Evolutionary conservation across 352 stramenopile genomes (phyloP), one percentile per base, ranked within the genome.

Genomic region (Pythium coloratum): DNA sequence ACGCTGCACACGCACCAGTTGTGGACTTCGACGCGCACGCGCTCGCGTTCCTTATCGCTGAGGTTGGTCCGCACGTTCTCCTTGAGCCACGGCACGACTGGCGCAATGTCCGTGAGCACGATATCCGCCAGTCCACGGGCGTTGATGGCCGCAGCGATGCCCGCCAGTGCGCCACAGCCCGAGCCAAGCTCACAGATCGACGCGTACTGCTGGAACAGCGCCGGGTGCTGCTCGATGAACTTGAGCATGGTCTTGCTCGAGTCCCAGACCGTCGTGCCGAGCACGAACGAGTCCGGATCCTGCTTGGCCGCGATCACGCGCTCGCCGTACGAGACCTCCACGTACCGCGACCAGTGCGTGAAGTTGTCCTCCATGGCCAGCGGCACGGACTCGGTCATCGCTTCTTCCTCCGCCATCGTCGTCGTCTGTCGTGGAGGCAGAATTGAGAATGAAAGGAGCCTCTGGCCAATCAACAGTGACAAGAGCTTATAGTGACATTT

Each of bases 201-300:
- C 53, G 76, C 81, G 63, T 80, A 89, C 61, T 65, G 59, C 30
- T 69, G 76, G 71, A 94, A 94, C 26, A 63, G 56, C 40, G 70
- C 71, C 0, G 65, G 32, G 33, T 82, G 72, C 64, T 88, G 78
- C 76, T 96, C 88, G 55, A 93, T 85, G 74, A 86, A 94, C 75
- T 92, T 94, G 59, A 92, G 75, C 67, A 96, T 71, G 59, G 83
- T 91, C 73, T 94, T 94, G 78, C 81, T 90, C 63, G 81, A 91
- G 77, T 94, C 86, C 86, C 86, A 92, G 50, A 94, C 84, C 6
- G 86, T 94, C 47, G 82, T 92, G 40, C 84, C 86, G 54, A 94
- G 70, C 61, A 94, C 80, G 71, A 91, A 91, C 65, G 86, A 92
- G 74, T 91, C 81, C 24, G 86, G 86, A 34, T 94, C 86, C 59